A percentile compares a stretch with the other conserved stretches of the same genome.
Conservation (phyloP, 768 basidiomycete species). For the Podaxis sp. region DNA sequence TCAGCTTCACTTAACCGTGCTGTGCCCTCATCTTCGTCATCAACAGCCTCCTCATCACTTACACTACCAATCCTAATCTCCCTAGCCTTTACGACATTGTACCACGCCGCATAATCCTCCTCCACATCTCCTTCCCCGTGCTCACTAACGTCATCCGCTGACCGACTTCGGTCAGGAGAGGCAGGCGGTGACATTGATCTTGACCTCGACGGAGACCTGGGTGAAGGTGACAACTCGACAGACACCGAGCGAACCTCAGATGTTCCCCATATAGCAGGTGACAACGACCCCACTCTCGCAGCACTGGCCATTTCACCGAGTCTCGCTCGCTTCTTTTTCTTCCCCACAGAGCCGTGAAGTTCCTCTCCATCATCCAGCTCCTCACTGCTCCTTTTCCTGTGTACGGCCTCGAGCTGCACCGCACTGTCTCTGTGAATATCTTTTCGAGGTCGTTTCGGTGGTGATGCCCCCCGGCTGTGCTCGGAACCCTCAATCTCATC, state of each 20-base stretch:
- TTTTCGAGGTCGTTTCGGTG: constrained; percentile 4
- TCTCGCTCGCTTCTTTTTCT: constrained; percentile 6
- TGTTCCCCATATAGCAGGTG: constrained; percentile 4
- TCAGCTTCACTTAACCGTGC: neutral
- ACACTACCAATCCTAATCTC: neutral
- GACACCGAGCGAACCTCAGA: neutral
- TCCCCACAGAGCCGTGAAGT: neutral
- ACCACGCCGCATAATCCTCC: neutral
- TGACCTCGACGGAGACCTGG: neutral
- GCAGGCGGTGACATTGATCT: neutral
- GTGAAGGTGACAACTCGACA: neutral
- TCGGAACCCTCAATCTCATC: constrained; percentile 23
- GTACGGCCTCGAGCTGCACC: neutral
- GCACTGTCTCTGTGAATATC: neutral
- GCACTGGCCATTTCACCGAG: neutral
- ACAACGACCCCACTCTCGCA: constrained; percentile 5
- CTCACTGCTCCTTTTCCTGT: constrained; percentile 13
- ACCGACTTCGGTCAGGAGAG: neutral
- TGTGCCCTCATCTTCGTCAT: neutral
- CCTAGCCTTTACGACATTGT: neutral
- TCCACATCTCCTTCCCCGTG: neutral
- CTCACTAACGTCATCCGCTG: neutral
- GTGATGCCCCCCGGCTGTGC: neutral
- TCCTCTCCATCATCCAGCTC: constrained; percentile 9
- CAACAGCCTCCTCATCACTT: neutral